phyloP scores from a whole-genome alignment of 2,329 filamentous ascomycete genomes.

The Pseudogymnoascus pannorum region DNA sequence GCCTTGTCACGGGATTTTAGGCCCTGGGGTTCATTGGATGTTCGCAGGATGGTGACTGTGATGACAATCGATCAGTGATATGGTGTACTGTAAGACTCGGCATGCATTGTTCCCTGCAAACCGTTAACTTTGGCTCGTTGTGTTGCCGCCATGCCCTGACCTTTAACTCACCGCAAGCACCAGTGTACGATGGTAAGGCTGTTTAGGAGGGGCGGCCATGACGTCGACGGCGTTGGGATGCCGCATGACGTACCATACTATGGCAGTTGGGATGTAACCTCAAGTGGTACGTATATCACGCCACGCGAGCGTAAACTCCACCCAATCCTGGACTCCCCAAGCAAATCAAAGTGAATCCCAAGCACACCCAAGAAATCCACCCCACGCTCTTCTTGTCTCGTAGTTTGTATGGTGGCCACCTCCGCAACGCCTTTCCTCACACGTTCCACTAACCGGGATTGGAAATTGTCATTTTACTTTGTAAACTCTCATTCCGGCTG shows the following conservation, averaged over 20 bases:
- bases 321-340: neutral
- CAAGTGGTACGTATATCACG: neutral
- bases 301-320: neutral
- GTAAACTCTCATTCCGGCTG: neutral
- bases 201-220: neutral
- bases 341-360: neutral
- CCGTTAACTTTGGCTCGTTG: neutral
- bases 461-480: constrained; percentile 3
- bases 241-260: constrained; percentile 3
- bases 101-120: neutral
- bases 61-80: neutral
- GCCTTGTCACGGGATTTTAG: neutral
- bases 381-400: constrained; percentile 5
- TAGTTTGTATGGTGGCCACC: neutral
- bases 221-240: neutral
- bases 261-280: neutral
- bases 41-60: neutral
- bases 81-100: neutral
- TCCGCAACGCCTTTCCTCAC: neutral
- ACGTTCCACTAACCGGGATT: neutral
- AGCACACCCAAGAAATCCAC: neutral
- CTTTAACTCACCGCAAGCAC: neutral
- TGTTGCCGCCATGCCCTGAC: neutral
- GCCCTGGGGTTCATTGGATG: neutral
- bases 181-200: neutral